Evolutionary conservation across 805 yeast genomes (phyloP).

Genomic region (Starmerella davenportii): DNA sequence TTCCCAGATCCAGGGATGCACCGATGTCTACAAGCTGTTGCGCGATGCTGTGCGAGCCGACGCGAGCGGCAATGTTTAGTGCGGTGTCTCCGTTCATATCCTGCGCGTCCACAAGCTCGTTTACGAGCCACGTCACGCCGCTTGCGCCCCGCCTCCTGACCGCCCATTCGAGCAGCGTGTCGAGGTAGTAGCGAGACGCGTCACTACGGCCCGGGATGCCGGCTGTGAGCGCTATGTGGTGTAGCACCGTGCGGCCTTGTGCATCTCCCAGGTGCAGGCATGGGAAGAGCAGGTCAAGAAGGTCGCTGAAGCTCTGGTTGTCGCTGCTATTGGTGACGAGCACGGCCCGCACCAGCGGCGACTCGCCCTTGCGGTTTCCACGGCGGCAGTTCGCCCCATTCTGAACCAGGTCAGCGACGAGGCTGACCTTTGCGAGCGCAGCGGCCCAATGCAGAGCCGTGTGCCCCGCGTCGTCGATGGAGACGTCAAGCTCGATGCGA

Average conservation of each 20-base stretch:
- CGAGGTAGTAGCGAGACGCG: conserved; percentile 57
- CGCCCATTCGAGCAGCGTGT: conserved; percentile 58
- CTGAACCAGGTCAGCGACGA: conserved; percentile 51
- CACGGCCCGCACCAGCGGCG: conserved; percentile 69
- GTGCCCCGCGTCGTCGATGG: conserved; percentile 86
- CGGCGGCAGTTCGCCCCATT: conserved; percentile 51
- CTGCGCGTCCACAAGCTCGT: conserved; percentile 64
- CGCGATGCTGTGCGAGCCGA: conserved; percentile 65
- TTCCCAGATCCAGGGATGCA: conserved; percentile 62
- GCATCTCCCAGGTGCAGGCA: conserved; percentile 47
- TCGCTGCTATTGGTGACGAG: conserved; percentile 72
- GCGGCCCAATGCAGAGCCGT: conserved; percentile 94
- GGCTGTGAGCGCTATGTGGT: conserved; percentile 67
- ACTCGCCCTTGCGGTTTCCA: conserved; percentile 71
- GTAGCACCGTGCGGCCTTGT: conserved; percentile 63
- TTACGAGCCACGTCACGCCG: conserved; percentile 36
- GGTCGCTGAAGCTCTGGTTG: conserved; percentile 48
- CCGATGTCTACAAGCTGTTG: conserved; percentile 73
- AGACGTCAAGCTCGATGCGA: conserved; percentile 40
- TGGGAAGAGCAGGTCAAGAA: conserved; percentile 61
- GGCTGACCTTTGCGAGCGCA: conserved; percentile 58
- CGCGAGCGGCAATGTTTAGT: conserved; percentile 75
- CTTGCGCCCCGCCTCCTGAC: conserved; percentile 35
- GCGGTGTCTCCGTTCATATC: conserved; percentile 93
- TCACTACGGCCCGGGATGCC: conserved; percentile 58